Percentiles rank a stretch among this genome's conserved stretches.
Evolutionary conservation across 1,284 basidiomycete genomes (phyloP).

Genomic region (Volvariella volvacea): DNA sequence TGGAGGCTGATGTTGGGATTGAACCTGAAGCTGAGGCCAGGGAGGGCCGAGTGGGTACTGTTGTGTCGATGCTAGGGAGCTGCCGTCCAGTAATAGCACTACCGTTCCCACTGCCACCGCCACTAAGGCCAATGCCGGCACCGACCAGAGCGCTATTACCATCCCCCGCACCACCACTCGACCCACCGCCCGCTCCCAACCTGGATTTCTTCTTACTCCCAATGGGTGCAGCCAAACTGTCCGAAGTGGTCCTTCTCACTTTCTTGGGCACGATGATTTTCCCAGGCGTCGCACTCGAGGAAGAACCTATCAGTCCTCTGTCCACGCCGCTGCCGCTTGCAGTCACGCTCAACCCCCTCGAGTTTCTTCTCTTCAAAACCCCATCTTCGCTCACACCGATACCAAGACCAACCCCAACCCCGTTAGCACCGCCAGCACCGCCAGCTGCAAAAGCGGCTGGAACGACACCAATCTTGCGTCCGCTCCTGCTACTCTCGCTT

Average conservation of each 20-base stretch:
- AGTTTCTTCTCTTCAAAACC: background rate
- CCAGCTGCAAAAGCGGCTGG: constrained; percentile 2
- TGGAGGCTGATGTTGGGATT: too few relatives aligned
- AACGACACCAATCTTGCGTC: constrained; percentile 3
- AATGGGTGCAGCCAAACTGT: constrained; percentile 39
- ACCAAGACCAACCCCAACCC: too few relatives aligned
- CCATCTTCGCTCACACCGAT: too few relatives aligned
- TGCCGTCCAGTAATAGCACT: too few relatives aligned
- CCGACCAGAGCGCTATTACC: background rate
- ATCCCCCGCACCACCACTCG: background rate
- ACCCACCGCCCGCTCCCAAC: constrained; percentile 2
- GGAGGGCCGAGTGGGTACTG: too few relatives aligned
- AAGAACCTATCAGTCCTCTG: constrained; percentile 11
- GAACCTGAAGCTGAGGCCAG: too few relatives aligned
- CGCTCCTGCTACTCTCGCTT: constrained; percentile 3
- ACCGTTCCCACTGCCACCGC: too few relatives aligned
- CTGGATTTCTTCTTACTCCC: constrained; percentile 14
- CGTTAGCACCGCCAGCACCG: background rate
- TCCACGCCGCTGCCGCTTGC: constrained; percentile 12
- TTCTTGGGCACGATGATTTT: constrained; percentile 56
- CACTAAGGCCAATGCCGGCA: too few relatives aligned
- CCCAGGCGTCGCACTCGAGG: constrained; percentile 25
- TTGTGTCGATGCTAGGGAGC: too few relatives aligned
- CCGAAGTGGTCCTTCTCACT: constrained; percentile 62
- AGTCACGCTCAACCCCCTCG: constrained; percentile 10